A percentile compares a stretch with the other conserved stretches of the same genome.
These are phyloP conservation scores for Chrysoporthe cubensis DNA, from an alignment of 2,329 filamentous ascomycete genomes.

Conservation along the genomic window DNA sequence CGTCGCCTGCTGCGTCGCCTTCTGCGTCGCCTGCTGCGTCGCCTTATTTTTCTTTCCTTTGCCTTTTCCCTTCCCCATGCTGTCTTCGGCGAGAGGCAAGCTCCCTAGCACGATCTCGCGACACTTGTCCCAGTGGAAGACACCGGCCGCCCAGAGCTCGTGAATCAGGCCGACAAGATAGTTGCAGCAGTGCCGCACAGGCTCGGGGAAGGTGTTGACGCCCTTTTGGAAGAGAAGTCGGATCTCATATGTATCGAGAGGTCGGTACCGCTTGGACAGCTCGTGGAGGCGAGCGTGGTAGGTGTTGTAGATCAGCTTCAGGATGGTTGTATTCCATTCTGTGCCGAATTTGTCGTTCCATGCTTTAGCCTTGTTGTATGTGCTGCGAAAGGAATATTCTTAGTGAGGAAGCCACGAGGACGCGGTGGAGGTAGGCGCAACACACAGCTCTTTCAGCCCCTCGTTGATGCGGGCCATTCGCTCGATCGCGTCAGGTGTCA, in stretches of 20 bases:
- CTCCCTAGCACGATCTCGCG: not conserved
- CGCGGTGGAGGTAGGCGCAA: not conserved
- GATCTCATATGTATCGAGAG: not conserved
- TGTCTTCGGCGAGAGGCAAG: not conserved
- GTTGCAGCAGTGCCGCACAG: not conserved
- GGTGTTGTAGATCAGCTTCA: conserved; percentile 5
- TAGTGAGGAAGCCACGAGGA: not conserved
- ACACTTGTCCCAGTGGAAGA: conserved; percentile 9
- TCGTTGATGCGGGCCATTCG: not conserved
- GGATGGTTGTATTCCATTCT: not conserved
- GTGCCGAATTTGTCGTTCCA: not conserved
- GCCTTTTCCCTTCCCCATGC: conserved; percentile 14
- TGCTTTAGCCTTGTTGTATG: not conserved
- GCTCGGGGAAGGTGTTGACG: not conserved
- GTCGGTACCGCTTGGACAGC: not conserved
- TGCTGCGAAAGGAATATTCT: not conserved
- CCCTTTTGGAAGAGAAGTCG: not conserved
- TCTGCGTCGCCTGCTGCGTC: not conserved
- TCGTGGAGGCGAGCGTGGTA: not conserved
- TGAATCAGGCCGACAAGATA: not conserved
- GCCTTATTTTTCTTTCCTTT: not conserved
- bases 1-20: not conserved
- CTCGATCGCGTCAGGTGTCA: not conserved
- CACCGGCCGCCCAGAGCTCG: not conserved
- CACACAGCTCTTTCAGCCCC: not conserved